These are phyloP conservation scores for Phytophthora pisi DNA, from an alignment of 352 stramenopile genomes.

Conservation along the genomic window DNA sequence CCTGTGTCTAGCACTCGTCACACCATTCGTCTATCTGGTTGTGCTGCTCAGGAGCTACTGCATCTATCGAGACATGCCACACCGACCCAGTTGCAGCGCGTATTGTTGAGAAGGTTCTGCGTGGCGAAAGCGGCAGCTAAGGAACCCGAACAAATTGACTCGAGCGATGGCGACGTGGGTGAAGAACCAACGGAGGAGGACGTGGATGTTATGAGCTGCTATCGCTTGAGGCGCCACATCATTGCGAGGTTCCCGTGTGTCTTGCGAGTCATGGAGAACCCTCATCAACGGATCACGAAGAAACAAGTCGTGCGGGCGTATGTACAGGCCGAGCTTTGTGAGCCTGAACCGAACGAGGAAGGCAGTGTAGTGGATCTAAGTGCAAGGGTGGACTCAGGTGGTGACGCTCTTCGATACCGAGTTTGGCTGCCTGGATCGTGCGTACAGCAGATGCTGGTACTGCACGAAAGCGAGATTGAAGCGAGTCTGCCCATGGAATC, in stretches of 20 bases:
- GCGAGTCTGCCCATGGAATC: conserved; percentile 40
- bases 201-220: conserved; percentile 4
- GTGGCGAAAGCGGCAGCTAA: conserved; percentile 1
- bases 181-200: background rate
- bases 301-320: conserved; percentile 50
- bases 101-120: conserved; percentile 22
- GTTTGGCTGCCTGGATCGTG: conserved; percentile 59
- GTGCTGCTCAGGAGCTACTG: conserved; percentile 22
- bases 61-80: conserved; percentile 21
- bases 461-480: conserved; percentile 62
- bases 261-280: conserved; percentile 42
- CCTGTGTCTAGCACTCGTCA: conserved; percentile 19
- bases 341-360: conserved; percentile 6
- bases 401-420: conserved; percentile 39
- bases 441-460: conserved; percentile 50
- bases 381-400: background rate
- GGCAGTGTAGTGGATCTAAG: background rate
- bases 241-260: conserved; percentile 51
- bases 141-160: background rate
- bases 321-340: conserved; percentile 60
- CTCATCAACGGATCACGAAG: conserved; percentile 48
- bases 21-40: conserved; percentile 12
- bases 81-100: conserved; percentile 21
- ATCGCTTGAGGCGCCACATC: conserved; percentile 31
- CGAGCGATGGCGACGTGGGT: conserved; percentile 1